Base-by-base conservation (phyloP, 148 eudicot species). In the Euryodendron excelsum region DNA sequence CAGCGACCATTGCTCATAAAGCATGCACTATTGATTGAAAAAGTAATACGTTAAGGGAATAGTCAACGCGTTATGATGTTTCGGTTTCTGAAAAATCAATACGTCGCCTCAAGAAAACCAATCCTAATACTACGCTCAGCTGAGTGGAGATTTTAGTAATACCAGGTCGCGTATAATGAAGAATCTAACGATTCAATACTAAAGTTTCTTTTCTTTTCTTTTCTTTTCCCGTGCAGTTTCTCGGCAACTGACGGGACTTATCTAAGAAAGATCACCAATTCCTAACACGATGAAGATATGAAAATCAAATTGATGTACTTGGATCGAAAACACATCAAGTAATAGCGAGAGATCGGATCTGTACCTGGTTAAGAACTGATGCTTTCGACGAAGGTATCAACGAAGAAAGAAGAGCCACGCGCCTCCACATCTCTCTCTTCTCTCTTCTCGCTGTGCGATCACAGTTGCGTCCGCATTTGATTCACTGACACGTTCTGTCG, bases 401-500 rank as follows among this genome's bases (percentile, higher is more conserved):
- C 10, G 77, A 74, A 72, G 86, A 83, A 31, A 85, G 64, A 28
- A 58, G 70, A 73, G 70, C 33, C 37, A 79, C 78, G 64, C 88
- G 83, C 83, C 83, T 79, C 88, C 82, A 85, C 88, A 87, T 86
- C 67, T 64, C 72, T 75, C 37, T 45, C 72, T 74, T 59, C 71
- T 63, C 55, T 79, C 30, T 44, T 60, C 17, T 27, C 3, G 31
- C 6, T 28, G 62, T 27, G 34, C 13, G 69, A 17, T 65, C 69
- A 41, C 36, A 9, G 68, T 31, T 64, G 5, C 5, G 25, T 65
- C 27, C 50, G 23, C 41, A 20, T 25, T 45, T 1, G 50, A 9
- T 74, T 79, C 45, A 41, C 12, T 47, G 76, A 72, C 80, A 56
- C 82, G 18, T 79, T 75, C 17, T 12, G 82, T 76, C 82, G 77